A percentile compares a stretch with the other conserved stretches of the same genome.
Conservation (phyloP, 2,329 filamentous ascomycete species). For the Penicillium sp. region DNA sequence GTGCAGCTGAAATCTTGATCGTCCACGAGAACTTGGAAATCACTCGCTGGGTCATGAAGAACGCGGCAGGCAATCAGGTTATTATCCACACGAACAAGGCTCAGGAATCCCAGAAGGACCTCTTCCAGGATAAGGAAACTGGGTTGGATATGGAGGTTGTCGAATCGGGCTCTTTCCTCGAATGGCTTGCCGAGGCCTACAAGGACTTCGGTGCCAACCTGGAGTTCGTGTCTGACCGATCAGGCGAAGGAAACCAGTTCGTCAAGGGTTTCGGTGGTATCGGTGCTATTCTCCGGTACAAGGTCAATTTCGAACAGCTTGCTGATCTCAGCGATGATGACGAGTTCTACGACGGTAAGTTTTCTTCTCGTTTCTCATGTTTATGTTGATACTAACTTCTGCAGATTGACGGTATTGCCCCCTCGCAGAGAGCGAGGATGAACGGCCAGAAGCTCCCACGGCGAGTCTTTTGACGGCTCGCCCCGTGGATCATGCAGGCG, state of each 20-base stretch:
- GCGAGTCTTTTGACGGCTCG: constrained; percentile 56
- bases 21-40: constrained; percentile 97
- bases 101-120: constrained; percentile 74
- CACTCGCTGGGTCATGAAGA: constrained; percentile 85
- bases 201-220: constrained; percentile 94
- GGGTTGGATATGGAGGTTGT: constrained; percentile 96
- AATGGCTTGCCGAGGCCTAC: constrained; percentile 98
- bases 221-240: constrained; percentile 96
- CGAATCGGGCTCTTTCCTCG: constrained; percentile 87
- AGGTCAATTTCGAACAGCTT: constrained; percentile 99
- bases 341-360: constrained; percentile 80
- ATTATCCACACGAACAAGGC: constrained; percentile 85
- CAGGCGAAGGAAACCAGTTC: constrained; percentile 98
- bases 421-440: constrained; percentile 87
- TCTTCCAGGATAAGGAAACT: constrained; percentile 93
- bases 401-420: constrained; percentile 83
- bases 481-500: constrained; percentile 40
- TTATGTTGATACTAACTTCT: constrained; percentile 10
- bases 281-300: constrained; percentile 94
- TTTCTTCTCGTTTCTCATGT: background rate
- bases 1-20: constrained; percentile 90
- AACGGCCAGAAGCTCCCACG: constrained; percentile 59
- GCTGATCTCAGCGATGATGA: constrained; percentile 86
- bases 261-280: constrained; percentile 99
- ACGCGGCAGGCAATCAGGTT: constrained; percentile 67